Percentiles rank a stretch among this genome's conserved stretches.
These are phyloP conservation scores for Saccharomyces paradoxus DNA, from an alignment of 805 yeast species.

Conservation along the genomic window DNA sequence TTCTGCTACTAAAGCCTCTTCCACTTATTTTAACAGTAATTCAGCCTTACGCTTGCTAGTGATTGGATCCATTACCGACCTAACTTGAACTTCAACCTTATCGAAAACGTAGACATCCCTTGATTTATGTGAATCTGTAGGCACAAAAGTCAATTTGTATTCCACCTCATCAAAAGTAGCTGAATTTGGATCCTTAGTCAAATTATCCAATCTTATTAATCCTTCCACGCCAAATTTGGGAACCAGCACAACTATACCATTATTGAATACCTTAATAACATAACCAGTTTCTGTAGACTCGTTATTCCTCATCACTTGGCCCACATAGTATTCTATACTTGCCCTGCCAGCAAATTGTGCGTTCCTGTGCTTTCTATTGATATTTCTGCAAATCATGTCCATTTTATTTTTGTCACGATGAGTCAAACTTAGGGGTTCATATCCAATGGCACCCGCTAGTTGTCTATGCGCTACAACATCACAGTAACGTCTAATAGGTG, in stretches of 20 bases:
- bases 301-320: conserved; percentile 88
- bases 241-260: conserved; percentile 89
- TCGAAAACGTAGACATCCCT: conserved; percentile 70
- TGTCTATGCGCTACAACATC: conserved; percentile 97
- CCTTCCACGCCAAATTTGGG: conserved; percentile 97
- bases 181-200: conserved; percentile 54
- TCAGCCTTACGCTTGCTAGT: conserved; percentile 92
- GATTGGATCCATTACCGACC: conserved; percentile 71
- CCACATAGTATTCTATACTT: conserved; percentile 93
- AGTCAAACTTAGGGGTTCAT: conserved; percentile 70
- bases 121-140: conserved; percentile 35
- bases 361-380: conserved; percentile 89
- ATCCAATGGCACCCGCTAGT: conserved; percentile 94
- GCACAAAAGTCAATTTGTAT: conserved; percentile 54
- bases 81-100: conserved; percentile 73
- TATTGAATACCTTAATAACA: conserved; percentile 82
- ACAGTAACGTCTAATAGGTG: conserved; percentile 96
- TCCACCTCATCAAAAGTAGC: conserved; percentile 70
- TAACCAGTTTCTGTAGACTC: conserved; percentile 81
- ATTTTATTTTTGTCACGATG: conserved; percentile 86
- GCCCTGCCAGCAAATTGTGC: conserved; percentile 99
- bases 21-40: conserved; percentile 43
- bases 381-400: conserved; percentile 81
- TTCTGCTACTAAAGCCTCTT: not conserved
- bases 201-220: conserved; percentile 68